Evolutionary conservation across 371 early-diverging fungal genomes (phyloP), one percentile per base, ranked within the genome.

Genomic region (Apophysomyces variabilis): DNA sequence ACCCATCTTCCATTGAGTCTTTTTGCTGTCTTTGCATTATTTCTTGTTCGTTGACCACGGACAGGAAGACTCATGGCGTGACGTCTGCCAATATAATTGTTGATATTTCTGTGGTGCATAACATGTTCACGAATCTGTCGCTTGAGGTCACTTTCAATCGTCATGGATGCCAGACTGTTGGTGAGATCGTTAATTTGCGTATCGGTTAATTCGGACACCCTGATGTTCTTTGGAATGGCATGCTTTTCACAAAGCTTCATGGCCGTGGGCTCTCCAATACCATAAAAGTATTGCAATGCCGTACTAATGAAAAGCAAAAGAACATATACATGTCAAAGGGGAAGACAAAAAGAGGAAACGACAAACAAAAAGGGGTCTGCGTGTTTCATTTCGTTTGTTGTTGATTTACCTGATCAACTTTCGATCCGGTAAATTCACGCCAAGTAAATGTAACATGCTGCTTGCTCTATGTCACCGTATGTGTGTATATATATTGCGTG

Each of bases 351-450:
- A 26, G 3, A 3, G 3, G 32, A 26, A 26, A 26, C 32, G 32
- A 26, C 3, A 3, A 26, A 26, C 18, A 26, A 26, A 26, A 3
- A 26, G 32, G 32, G 3, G 3, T 26, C 32, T 3, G 1, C 32
- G 32, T 26, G 32, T 26, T 2, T 26, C 32, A 26, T 26, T 26
- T 26, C 32, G 32, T 26, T 3, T 26, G 32, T 26, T 26, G 32
- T 26, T 26, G 32, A 3, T 38, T 43, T 74, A 84, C 89, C 80
- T 75, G n/a, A 95, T 92, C 41, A 90, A 66, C 80, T 95, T 95
- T 65, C 90, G 84, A 80, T 96, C 97, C 11, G 97, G 97, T 58
- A 96, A 84, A 81, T 95, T 95, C 66, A 96, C 94, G 73, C 96
- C 96, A 63, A 96, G 90, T 68, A 96, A 79, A 76, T 94, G 94